Conservation (phyloP, 805 yeast genomes). For the Candida anglica region DNA sequence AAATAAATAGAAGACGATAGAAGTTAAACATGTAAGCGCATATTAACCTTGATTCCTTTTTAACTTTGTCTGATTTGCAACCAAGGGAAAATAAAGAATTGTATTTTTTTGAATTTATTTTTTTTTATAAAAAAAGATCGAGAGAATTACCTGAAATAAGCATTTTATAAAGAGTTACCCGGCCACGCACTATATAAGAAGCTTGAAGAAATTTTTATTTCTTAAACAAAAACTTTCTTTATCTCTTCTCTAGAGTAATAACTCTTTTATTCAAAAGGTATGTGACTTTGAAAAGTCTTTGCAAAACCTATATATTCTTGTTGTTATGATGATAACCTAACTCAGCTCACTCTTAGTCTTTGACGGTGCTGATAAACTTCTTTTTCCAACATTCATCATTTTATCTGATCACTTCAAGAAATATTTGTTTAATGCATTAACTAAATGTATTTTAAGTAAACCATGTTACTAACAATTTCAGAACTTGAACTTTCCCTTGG, state of each 20-base stretch:
- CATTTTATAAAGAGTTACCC: too few species aligned
- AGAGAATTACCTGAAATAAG: too few species aligned
- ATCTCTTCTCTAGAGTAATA: not conserved
- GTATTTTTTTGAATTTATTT: too few species aligned
- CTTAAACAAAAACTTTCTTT: not conserved
- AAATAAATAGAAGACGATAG: not conserved
- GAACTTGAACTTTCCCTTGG: too few species aligned
- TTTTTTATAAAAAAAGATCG: too few species aligned
- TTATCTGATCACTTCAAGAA: conserved; percentile 3
- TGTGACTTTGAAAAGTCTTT: conserved; percentile 1
- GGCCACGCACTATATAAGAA: not conserved
- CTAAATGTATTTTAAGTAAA: too few species aligned
- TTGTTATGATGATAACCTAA: conserved; percentile 48
- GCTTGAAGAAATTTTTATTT: not conserved
- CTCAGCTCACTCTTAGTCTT: conserved; percentile 57
- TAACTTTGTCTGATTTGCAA: not conserved
- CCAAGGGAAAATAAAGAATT: too few species aligned
- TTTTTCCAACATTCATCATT: conserved; percentile 50
- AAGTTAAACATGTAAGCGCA: not conserved
- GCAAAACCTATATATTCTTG: conserved; percentile 12
- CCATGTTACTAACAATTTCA: too few species aligned
- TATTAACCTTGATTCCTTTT: not conserved
- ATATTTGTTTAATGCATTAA: too few species aligned
- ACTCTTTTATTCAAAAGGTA: not conserved
- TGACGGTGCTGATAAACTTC: conserved; percentile 47